Percentiles rank a stretch among this genome's conserved stretches.
These are phyloP conservation scores for Phaeotremella skinneri DNA, from an alignment of 768 basidiomycete species.

Conservation along the genomic window DNA sequence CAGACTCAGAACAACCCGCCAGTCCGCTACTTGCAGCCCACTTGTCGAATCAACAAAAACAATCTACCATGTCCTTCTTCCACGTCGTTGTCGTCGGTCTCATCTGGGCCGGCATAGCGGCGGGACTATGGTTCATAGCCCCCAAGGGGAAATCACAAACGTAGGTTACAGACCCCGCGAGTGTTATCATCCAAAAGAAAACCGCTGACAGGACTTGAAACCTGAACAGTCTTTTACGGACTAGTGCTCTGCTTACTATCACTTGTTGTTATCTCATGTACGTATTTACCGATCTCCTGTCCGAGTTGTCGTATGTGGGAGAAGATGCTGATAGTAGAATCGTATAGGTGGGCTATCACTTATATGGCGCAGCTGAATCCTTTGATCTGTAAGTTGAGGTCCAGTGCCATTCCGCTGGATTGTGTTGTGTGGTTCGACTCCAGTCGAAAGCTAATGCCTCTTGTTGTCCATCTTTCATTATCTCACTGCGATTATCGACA, in stretches of 20 bases:
- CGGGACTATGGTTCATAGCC: conserved; percentile 63
- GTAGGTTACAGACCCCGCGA: conserved; percentile 56
- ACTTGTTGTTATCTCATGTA: conserved; percentile 81
- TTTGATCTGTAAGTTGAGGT: conserved; percentile 64
- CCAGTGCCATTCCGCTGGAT: no score
- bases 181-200: neutral
- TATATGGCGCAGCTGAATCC: conserved; percentile 93
- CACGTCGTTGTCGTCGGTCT: conserved; percentile 69
- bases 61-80: conserved; percentile 54
- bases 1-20: no score
- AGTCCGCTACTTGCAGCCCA: no score
- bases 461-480: neutral
- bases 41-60: no score
- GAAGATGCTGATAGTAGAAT: neutral
- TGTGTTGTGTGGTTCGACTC: no score
- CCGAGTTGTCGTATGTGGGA: neutral
- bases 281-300: conserved; percentile 11
- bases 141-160: conserved; percentile 88
- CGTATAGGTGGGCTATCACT: conserved; percentile 76
- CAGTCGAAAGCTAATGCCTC: neutral
- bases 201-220: neutral
- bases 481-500: neutral
- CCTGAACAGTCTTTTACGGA: conserved; percentile 69
- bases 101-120: conserved; percentile 65
- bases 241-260: conserved; percentile 72